A percentile compares a stretch with the other conserved stretches of the same genome.
These are phyloP conservation scores for Boletus subparvulus DNA, from an alignment of 768 basidiomycete genomes.

Conservation along the genomic window DNA sequence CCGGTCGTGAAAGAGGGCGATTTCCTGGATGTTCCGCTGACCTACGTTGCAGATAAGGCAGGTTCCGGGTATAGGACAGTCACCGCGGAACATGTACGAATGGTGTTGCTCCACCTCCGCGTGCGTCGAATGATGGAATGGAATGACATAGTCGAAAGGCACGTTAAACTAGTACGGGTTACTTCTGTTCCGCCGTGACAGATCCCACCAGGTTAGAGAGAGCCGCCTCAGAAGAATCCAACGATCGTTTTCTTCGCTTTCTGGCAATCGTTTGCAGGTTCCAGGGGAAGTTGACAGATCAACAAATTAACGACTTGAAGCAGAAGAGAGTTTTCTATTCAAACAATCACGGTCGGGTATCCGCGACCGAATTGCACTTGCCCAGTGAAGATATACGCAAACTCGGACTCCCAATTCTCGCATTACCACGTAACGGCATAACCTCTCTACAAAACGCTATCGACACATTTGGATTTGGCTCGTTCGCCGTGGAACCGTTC, in stretches of 20 bases:
- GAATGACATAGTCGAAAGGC: constrained; percentile 9
- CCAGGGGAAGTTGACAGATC: constrained; percentile 13
- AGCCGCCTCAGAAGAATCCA: constrained; percentile 12
- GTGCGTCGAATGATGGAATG: constrained; percentile 39
- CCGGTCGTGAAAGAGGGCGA: constrained; percentile 1
- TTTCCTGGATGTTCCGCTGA: constrained; percentile 1
- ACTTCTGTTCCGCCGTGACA: constrained; percentile 17
- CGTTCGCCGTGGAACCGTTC: neutral
- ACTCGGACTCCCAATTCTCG: constrained; percentile 77
- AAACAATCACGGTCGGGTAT: neutral
- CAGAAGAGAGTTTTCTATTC: constrained; percentile 9
- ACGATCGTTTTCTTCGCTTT: constrained; percentile 39
- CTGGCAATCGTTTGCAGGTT: constrained; percentile 68
- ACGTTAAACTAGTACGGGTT: constrained; percentile 44
- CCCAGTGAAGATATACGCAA: constrained; percentile 65
- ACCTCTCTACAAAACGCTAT: neutral
- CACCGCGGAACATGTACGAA: neutral
- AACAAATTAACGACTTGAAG: neutral
- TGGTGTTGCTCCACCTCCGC: neutral
- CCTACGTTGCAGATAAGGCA: neutral
- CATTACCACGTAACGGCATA: neutral
- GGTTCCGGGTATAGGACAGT: neutral
- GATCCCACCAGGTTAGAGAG: constrained; percentile 8
- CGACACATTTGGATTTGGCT: neutral
- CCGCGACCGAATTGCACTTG: constrained; percentile 66